Evolutionary conservation across 495 filamentous ascomycete genomes (phyloP), one percentile per base, ranked within the genome.

Genomic region (Xylaria cubensis): DNA sequence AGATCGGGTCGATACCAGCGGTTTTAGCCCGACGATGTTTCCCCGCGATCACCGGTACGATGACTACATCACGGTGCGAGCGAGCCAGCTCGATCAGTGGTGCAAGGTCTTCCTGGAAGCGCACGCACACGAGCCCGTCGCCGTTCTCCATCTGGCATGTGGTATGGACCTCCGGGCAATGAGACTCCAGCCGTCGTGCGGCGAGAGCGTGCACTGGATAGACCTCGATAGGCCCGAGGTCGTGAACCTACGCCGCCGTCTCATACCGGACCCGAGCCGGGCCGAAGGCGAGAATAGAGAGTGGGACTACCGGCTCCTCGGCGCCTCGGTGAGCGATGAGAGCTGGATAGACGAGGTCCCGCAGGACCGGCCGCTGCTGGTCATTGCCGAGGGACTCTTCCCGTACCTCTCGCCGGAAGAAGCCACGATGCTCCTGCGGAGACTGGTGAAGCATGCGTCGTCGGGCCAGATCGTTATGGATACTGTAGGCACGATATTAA

Each of bases 141-240:
- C 73, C 34, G 75, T 77, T 9, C 39, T 77, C 4, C 73, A 77
- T 21, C 73, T 77, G 2, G 75, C 73, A 9, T 77, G 73, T 39
- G 75, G 75, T 2, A 59, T 77, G 2, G 75, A 77, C 53, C 62
- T 65, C 48, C 73, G 73, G 21, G 72, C 72, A 4, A 70, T 67
- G 48, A 55, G 74, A 1, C n/a, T 76, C 10, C 67, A 36, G 41
- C 39, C 39, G 24, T 19, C 44, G 32, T 76, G 72, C 71, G 71
- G 50, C 53, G 55, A 44, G 46, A 66, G 42, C 26, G 71, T 70
- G 15, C 55, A 64, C 24, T 75, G 75, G 75, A 70, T 72, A 36
- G 75, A 77, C 69, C 67, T 75, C 51, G 75, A 77, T 53, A 39
- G 68, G 53, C 71, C 71, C 46, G 73, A 74, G 44, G 74, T 75